Evolutionary conservation across 257 asterid genomes (phyloP), one percentile per base, ranked within the genome.

Genomic region (Cinchona pubescens): DNA sequence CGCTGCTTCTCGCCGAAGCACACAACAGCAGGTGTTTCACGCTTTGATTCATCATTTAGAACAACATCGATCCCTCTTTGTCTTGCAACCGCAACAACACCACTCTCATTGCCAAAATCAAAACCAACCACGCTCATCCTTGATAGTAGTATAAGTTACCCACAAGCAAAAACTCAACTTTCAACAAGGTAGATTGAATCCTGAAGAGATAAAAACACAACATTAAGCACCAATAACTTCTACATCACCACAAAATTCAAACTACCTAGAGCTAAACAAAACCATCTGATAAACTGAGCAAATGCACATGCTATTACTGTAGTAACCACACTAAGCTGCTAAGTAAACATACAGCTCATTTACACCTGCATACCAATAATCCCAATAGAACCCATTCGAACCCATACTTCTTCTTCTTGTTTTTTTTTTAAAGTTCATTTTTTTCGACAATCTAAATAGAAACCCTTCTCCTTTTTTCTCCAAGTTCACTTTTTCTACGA

Each of bases 91-190:
- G 99, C 97, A 70, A 94, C 97, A 34, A 94, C 99, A 16, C 96
- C 80, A 71, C 96, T 94, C 86, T 94, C 97, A 14, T 94, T 94
- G 55, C 99, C 97, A 51, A 94, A 82, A 77, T 94, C 99, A 88
- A 94, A 90, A 74, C 99, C 99, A 34, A 94, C 99, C 85, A 94
- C 99, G 63, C 99, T 94, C 99, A 94, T 94, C 76, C 81, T 88
- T 82, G 81, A 74, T 79, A 60, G 37, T 66, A 60, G 43, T 74
- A 37, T 25, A 71, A 45, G 55, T 68, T 59, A 25, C 77, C 73
- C 3, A 56, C 74, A 9, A 35, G 38, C 77, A 67, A 78, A 16
- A 64, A 48, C 83, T 68, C 63, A 38, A 38, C 72, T 46, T 29
- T 74, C 10, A 49, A 64, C 30, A 32, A 72, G 68, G 13, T 30